Percentiles rank a stretch among this genome's conserved stretches.
phyloP scores from a whole-genome alignment of 2,329 filamentous ascomycete species.

The Oidium heveae region DNA sequence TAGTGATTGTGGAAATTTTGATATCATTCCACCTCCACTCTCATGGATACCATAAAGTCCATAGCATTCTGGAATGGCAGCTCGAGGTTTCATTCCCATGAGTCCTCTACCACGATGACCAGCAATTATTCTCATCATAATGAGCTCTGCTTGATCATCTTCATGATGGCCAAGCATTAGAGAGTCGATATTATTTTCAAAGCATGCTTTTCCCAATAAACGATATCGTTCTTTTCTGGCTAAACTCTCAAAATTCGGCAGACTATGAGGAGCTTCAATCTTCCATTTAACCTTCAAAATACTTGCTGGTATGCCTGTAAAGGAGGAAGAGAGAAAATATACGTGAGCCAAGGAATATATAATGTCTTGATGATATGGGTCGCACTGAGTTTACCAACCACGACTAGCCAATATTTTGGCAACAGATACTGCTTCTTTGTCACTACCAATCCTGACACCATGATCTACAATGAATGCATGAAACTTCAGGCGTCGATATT shows the following conservation, averaged over 20 bases:
- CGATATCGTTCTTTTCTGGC: conserved; percentile 55
- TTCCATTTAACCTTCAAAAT: conserved; percentile 25
- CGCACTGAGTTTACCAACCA: conserved; percentile 5
- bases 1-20: neutral
- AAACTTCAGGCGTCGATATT: conserved; percentile 22
- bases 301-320: conserved; percentile 9
- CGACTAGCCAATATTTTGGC: conserved; percentile 9
- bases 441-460: conserved; percentile 25
- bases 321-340: neutral
- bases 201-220: conserved; percentile 36
- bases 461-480: conserved; percentile 31
- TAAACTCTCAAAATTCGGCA: conserved; percentile 48
- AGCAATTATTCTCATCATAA: conserved; percentile 49
- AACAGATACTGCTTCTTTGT: conserved; percentile 25
- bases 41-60: conserved; percentile 46
- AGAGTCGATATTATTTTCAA: conserved; percentile 22
- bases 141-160: conserved; percentile 79
- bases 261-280: conserved; percentile 16
- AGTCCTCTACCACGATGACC: conserved; percentile 48
- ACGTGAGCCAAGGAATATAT: neutral
- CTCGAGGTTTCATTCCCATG: conserved; percentile 36
- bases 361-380: neutral
- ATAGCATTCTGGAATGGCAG: conserved; percentile 62
- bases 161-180: conserved; percentile 66
- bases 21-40: conserved; percentile 22